Base-by-base conservation (phyloP, 441 rosid species). In the Brassica balearica region DNA sequence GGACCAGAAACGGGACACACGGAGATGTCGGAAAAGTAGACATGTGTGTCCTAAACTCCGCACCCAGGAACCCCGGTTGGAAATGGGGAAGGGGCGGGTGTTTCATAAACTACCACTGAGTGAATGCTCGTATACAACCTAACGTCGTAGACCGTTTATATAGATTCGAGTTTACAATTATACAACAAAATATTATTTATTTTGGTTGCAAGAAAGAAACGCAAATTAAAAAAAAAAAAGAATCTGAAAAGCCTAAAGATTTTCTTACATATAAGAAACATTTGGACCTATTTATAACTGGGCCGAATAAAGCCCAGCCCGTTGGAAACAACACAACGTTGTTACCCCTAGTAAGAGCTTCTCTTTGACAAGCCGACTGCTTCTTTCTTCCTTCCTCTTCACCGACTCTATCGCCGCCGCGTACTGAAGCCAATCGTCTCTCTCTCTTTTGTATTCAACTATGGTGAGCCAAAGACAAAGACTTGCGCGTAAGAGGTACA, bases 391-490 rank as follows among this genome's bases (percentile, higher is more conserved):
- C 17, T 46, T 60, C 63, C 17, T 46, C 75, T 6, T 51, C 58
- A 22, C 75, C 20, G 59, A 15, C 74, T 38, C 48, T 7, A 36
- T 51, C 74, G 78, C 82, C 78, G 82, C 82, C 78, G 75, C 78
- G 70, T 46, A 0, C 8, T 58, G 11, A 25, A 68, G 61, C 20
- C 70, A 68, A 61, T 11, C 73, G 2, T 72, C 38, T 65, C 20
- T 69, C 58, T 10, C 32, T 20, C 29, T 69, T 63, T 11, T 29
- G 6, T 12, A 43, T 2, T 64, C 7, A 5, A 74, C 41, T n/a
- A 92, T 95, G 99, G 94, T 81, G 80, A 95, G 89, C 86, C 68
- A 92, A 80, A 87, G 95, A 59, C 94, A 94, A 75, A 87, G 85
- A 83, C 70, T 83, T 73, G 99, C 99, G 23, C 92, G 94, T 46